These are phyloP conservation scores for Pseudogymnoascus sp. DNA, from an alignment of 2,329 filamentous ascomycete genomes.

Conservation along the genomic window DNA sequence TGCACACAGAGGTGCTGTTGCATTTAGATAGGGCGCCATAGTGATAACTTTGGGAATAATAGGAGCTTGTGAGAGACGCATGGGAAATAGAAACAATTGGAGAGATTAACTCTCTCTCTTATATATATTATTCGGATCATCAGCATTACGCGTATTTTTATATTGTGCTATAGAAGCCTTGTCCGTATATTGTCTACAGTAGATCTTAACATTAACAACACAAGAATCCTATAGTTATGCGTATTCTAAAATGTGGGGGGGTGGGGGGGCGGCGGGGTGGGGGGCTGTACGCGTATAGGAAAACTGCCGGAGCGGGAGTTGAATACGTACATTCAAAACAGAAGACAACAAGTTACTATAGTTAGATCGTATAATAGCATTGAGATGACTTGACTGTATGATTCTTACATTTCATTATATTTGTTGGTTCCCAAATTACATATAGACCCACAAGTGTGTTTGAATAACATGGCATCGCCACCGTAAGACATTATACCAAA, in stretches of 20 bases:
- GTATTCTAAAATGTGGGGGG: neutral
- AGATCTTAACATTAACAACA: neutral
- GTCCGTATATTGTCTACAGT: neutral
- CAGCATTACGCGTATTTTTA: neutral
- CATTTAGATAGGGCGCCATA: neutral
- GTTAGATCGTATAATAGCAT: neutral
- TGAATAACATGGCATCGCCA: neutral
- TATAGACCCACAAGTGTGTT: neutral
- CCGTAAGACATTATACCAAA: neutral
- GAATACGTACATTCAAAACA: neutral
- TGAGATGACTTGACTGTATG: neutral
- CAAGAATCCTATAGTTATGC: neutral
- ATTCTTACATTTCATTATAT: neutral
- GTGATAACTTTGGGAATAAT: neutral
- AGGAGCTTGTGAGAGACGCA: neutral
- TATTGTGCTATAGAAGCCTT: neutral
- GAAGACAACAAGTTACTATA: neutral
- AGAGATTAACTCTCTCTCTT: neutral
- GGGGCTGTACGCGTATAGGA: neutral
- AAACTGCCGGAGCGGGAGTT: neutral
- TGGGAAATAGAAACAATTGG: neutral
- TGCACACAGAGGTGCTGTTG: neutral
- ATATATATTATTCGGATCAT: neutral
- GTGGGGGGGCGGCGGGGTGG: neutral
- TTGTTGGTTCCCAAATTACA: neutral